Evolutionary conservation across 352 stramenopile genomes (phyloP).

Genomic region (Plasmopara halstedii): DNA sequence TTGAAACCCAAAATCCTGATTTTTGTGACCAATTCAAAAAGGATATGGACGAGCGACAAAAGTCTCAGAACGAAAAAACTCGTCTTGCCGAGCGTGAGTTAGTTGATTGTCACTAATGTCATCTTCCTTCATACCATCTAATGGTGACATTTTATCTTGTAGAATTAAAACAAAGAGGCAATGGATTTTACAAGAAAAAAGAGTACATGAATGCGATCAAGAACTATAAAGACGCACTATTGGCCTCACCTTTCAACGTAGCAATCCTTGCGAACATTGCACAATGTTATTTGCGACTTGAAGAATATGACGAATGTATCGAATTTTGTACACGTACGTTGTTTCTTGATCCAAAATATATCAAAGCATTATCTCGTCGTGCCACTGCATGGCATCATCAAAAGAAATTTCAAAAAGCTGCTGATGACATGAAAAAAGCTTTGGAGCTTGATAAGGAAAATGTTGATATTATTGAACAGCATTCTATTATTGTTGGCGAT

Average conservation of each 20-base stretch:
- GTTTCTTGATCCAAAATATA: slow-evolving; percentile 41
- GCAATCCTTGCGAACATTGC: slow-evolving; percentile 66
- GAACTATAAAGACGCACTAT: slow-evolving; percentile 63
- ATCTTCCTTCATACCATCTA: too few species aligned
- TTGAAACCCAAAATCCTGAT: slow-evolving; percentile 67
- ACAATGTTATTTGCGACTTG: slow-evolving; percentile 46
- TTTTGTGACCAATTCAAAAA: slow-evolving; percentile 78
- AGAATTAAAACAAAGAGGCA: slow-evolving; percentile 58
- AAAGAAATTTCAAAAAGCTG: slow-evolving; percentile 38
- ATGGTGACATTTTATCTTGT: too few species aligned
- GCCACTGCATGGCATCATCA: slow-evolving; percentile 45
- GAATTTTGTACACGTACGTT: slow-evolving; percentile 66
- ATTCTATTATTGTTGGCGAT: slow-evolving; percentile 64
- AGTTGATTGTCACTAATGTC: too few species aligned
- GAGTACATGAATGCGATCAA: slow-evolving; percentile 48
- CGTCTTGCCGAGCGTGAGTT: slow-evolving; percentile 44
- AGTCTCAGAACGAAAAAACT: slow-evolving; percentile 36
- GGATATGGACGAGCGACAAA: slow-evolving; percentile 52
- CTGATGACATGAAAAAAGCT: slow-evolving; percentile 44
- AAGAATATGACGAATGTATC: slow-evolving; percentile 43
- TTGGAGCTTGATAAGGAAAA: slow-evolving; percentile 41
- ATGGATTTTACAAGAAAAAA: slow-evolving; percentile 50
- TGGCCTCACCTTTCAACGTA: slow-evolving; percentile 45
- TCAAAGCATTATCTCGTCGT: slow-evolving; percentile 68
- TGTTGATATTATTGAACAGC: slow-evolving; percentile 54